A percentile compares a stretch with the other conserved stretches of the same genome.
Evolutionary conservation across 2,329 filamentous ascomycete species (phyloP).

Genomic region (Aureobasidium sp.): DNA sequence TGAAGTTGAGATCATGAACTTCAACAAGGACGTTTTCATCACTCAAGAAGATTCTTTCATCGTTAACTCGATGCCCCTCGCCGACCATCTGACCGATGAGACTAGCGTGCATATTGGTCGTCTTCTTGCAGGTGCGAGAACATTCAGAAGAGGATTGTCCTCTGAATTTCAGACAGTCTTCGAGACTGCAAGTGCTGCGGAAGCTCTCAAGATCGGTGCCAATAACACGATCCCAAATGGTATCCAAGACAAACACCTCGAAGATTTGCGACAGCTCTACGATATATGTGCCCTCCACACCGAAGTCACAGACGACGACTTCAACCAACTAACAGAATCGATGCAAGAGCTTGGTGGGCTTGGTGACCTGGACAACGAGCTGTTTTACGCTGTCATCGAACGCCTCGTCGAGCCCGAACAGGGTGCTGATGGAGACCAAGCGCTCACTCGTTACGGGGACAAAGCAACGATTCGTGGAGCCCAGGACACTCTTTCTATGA

Average conservation of each 20-base stretch:
- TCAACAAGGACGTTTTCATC: conserved; percentile 50
- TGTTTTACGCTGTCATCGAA: conserved; percentile 44
- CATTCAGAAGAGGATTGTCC: conserved; percentile 19
- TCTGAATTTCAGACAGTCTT: conserved; percentile 17
- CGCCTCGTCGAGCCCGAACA: conserved; percentile 32
- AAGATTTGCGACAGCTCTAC: conserved; percentile 53
- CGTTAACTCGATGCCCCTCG: conserved; percentile 17
- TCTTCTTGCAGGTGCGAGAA: conserved; percentile 18
- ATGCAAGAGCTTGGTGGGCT: conserved; percentile 58
- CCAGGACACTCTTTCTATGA: conserved; percentile 67
- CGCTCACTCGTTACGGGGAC: conserved; percentile 68
- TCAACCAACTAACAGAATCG: conserved; percentile 57
- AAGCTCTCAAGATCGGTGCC: conserved; percentile 9
- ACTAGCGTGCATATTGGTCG: conserved; percentile 11
- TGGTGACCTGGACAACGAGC: conserved; percentile 40
- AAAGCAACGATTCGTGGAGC: conserved; percentile 67
- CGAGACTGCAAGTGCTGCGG: conserved; percentile 38
- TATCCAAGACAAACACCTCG: conserved; percentile 2
- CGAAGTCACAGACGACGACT: conserved; percentile 75
- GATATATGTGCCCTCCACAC: conserved; percentile 70
- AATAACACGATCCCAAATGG: conserved; percentile 7
- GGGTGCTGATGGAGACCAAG: conserved; percentile 33
- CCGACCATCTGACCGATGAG: conserved; percentile 13
- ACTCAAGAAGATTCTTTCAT: conserved; percentile 19
- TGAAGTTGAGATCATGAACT: conserved; percentile 62